Evolutionary conservation across 179 eudicot species (phyloP).

Genomic region (Dionaea muscipula): DNA sequence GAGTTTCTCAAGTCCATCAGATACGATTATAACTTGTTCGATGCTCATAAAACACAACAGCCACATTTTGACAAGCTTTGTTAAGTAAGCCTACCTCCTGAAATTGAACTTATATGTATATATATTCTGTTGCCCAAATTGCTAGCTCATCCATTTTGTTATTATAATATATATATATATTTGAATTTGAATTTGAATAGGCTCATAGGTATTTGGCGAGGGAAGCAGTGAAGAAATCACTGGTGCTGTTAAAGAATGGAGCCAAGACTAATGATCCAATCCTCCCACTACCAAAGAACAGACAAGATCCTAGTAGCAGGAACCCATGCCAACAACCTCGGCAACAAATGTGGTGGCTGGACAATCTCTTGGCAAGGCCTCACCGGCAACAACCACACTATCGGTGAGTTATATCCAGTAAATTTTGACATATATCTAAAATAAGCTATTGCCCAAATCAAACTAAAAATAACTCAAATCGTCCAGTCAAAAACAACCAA

Average conservation of each 20-base stretch:
- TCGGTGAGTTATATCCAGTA: slow-evolving; percentile 15
- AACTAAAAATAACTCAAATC: too few species aligned
- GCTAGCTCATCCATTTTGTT: too few species aligned
- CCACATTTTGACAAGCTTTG: too few species aligned
- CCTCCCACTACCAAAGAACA: slow-evolving; percentile 61
- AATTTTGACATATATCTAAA: too few species aligned
- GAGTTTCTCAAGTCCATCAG: too few species aligned
- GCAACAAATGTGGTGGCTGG: slow-evolving; percentile 80
- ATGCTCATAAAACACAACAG: too few species aligned
- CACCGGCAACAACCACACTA: slow-evolving; percentile 24
- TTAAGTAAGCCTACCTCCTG: slow-evolving; percentile 20
- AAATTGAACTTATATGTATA: too few species aligned
- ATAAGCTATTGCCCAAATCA: too few species aligned
- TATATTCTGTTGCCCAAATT: too few species aligned
- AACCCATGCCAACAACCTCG: slow-evolving; percentile 68
- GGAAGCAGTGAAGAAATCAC: slow-evolving; percentile 76
- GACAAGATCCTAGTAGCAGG: slow-evolving; percentile 54
- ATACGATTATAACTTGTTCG: too few species aligned
- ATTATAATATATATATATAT: too few species aligned
- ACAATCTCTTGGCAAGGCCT: slow-evolving; percentile 45
- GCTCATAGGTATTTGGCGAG: slow-evolving; percentile 68
- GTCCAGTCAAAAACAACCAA: too few species aligned
- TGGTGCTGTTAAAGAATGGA: slow-evolving; percentile 80
- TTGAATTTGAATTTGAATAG: slow-evolving; percentile 11
- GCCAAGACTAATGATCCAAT: slow-evolving; percentile 32